These are phyloP conservation scores for Luffa acutangula DNA, from an alignment of 306 rosid genomes.

Conservation along the genomic window DNA sequence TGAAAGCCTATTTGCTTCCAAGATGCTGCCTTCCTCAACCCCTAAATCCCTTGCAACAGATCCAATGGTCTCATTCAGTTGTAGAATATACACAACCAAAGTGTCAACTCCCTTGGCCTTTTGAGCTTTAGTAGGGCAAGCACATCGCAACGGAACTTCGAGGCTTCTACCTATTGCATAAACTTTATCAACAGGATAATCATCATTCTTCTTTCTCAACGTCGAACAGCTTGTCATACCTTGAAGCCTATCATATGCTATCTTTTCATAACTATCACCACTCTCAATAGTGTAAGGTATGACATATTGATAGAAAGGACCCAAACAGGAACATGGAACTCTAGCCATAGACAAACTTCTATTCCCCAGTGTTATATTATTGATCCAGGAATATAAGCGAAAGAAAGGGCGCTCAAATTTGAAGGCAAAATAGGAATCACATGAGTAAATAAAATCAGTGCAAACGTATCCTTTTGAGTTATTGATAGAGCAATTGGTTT, in stretches of 20 bases:
- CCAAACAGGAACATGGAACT: not conserved
- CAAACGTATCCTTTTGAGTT: constrained; percentile 44
- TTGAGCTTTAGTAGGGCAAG: not conserved
- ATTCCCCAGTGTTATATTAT: not conserved
- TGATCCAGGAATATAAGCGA: too few relatives aligned
- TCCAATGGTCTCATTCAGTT: not conserved
- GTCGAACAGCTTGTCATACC: not conserved
- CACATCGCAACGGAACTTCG: not conserved
- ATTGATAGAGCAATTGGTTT: constrained; percentile 17
- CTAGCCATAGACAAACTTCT: not conserved
- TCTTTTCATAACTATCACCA: not conserved
- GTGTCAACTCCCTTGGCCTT: not conserved
- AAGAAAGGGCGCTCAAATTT: constrained; percentile 16
- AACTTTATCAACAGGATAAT: not conserved
- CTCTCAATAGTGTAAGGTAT: not conserved
- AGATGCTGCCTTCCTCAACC: too few relatives aligned
- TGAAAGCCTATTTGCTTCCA: not conserved
- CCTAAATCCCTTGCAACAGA: too few relatives aligned
- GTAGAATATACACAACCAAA: not conserved
- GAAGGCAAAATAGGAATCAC: constrained; percentile 32
- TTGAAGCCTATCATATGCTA: not conserved
- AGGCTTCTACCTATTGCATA: not conserved
- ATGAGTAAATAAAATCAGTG: constrained; percentile 25
- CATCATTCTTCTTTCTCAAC: not conserved
- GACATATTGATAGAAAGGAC: not conserved